Percentiles rank a stretch among this genome's conserved stretches.
Evolutionary conservation across 768 basidiomycete genomes (phyloP).

Genomic region (Suillus hirtellus): DNA sequence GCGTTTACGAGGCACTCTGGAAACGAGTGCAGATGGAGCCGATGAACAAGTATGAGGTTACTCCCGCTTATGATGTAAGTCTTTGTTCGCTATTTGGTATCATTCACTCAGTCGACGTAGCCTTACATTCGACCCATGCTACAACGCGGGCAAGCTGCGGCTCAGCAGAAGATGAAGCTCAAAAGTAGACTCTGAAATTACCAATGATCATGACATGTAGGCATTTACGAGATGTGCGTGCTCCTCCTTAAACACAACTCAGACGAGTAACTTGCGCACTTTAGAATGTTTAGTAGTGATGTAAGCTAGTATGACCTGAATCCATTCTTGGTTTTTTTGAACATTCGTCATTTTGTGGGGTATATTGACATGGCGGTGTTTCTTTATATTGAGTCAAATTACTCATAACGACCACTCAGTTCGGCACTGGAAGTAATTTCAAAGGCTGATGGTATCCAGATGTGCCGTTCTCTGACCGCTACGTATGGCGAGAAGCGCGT

Average conservation of each 20-base stretch:
- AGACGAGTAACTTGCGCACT: background rate
- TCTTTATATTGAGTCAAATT: background rate
- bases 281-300: background rate
- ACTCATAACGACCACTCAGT: slow-evolving; percentile 4
- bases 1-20: slow-evolving; percentile 70
- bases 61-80: slow-evolving; percentile 57
- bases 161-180: slow-evolving; percentile 11
- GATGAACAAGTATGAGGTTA: slow-evolving; percentile 51
- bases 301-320: background rate
- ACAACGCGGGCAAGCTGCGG: slow-evolving; percentile 44
- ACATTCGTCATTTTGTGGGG: background rate
- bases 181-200: background rate
- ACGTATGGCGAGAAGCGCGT: background rate
- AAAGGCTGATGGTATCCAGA: slow-evolving; percentile 12
- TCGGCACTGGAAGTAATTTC: slow-evolving; percentile 6
- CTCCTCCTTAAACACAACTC: background rate
- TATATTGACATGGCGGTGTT: background rate
- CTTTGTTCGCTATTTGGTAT: background rate
- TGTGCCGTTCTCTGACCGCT: background rate
- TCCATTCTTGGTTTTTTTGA: background rate
- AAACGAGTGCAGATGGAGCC: slow-evolving; percentile 58
- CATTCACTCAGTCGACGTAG: slow-evolving; percentile 20
- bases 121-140: slow-evolving; percentile 55
- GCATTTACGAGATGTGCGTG: background rate
- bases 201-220: background rate